phyloP scores from a whole-genome alignment of 2,329 filamentous ascomycete species.

The Cytospora piceae region DNA sequence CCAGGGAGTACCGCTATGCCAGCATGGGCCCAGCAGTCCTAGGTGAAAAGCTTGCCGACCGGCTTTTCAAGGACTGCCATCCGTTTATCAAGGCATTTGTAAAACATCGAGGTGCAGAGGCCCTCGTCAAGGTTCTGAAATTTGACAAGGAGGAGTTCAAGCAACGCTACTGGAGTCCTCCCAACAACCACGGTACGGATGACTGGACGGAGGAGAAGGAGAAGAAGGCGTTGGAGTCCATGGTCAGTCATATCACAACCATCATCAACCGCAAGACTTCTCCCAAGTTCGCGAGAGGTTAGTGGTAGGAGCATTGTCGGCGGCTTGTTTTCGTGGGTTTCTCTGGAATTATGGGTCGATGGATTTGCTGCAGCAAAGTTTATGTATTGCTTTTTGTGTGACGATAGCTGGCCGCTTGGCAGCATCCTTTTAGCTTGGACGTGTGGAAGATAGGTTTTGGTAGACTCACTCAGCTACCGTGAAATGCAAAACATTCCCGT shows the following conservation, averaged over 20 bases:
- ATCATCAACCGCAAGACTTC: neutral
- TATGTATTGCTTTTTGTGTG: neutral
- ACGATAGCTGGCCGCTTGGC: neutral
- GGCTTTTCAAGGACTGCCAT: constrained; percentile 5
- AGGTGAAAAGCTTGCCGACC: constrained; percentile 1
- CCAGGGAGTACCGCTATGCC: neutral
- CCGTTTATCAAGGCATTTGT: neutral
- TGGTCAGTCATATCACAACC: neutral
- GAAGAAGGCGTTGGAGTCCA: neutral
- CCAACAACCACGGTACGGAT: neutral
- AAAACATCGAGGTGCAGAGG: neutral
- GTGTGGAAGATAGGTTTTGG: neutral
- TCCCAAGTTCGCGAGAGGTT: neutral
- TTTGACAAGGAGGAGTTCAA: neutral
- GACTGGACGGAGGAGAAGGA: neutral
- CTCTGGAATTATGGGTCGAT: neutral
- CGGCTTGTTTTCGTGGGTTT: neutral
- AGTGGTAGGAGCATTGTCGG: neutral
- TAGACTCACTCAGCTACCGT: neutral
- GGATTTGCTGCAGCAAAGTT: neutral
- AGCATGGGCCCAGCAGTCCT: neutral
- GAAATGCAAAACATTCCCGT: neutral
- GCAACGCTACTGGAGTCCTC: neutral
- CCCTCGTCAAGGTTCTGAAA: neutral
- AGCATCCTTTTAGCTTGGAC: neutral